Evolutionary conservation across 352 stramenopile species (phyloP).

Genomic region (Globisporangium takayamanum): DNA sequence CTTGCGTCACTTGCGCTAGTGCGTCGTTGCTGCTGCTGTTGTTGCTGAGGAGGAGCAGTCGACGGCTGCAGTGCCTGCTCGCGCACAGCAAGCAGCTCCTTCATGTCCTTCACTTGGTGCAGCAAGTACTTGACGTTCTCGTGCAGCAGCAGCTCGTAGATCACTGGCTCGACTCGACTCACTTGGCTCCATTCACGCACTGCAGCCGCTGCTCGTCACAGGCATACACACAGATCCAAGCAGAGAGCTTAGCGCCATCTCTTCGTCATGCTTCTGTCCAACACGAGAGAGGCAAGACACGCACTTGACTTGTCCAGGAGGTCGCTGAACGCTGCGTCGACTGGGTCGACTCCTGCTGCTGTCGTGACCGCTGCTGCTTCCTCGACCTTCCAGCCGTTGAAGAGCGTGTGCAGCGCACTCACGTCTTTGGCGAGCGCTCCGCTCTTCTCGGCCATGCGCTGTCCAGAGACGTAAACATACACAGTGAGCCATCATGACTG

Average conservation of each 20-base stretch:
- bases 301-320: constrained; percentile 45
- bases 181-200: constrained; percentile 44
- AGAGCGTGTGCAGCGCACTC: constrained; percentile 35
- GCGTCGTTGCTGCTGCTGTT: background rate
- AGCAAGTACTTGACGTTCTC: constrained; percentile 63
- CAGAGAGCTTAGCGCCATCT: background rate
- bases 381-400: constrained; percentile 47
- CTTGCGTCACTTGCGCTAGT: background rate
- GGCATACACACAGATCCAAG: background rate
- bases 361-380: constrained; percentile 24
- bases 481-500: background rate
- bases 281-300: constrained; percentile 4
- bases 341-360: constrained; percentile 7
- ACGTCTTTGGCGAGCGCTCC: constrained; percentile 50
- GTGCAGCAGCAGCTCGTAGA: constrained; percentile 62
- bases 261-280: background rate
- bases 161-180: constrained; percentile 38
- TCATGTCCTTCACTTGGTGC: constrained; percentile 47
- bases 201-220: constrained; percentile 19
- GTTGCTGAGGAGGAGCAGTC: background rate
- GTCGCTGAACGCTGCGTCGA: constrained; percentile 24
- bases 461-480: background rate
- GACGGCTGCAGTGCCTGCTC: constrained; percentile 24
- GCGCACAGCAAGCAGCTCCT: constrained; percentile 46
- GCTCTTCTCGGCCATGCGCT: constrained; percentile 55